Conservation (phyloP, 768 basidiomycete genomes). For the Lactifluus rugatus region DNA sequence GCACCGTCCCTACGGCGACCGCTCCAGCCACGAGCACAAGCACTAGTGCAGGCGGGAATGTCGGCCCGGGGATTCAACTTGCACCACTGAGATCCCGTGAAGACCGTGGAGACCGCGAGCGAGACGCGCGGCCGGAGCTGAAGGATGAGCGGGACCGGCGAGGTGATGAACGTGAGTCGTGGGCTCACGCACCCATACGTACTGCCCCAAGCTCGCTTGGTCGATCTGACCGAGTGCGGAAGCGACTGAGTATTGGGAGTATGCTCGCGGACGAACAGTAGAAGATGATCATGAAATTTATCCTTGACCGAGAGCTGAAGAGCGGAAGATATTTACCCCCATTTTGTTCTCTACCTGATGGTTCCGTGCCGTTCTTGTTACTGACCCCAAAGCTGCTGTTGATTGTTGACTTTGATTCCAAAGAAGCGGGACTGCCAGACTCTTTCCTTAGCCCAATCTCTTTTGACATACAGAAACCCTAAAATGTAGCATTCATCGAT, state of each 20-base stretch:
- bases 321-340: neutral
- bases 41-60: neutral
- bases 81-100: conserved; percentile 10
- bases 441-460: neutral
- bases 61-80: conserved; percentile 11
- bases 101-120: conserved; percentile 4
- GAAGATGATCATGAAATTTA: neutral
- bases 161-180: conserved; percentile 8
- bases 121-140: conserved; percentile 4
- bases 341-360: neutral
- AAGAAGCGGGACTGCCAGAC: neutral
- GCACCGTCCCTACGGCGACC: neutral
- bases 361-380: neutral
- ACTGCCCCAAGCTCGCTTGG: neutral
- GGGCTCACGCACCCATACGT: neutral
- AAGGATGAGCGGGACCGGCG: conserved; percentile 15
- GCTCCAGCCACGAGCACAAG: neutral
- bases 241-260: conserved; percentile 14
- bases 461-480: neutral
- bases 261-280: conserved; percentile 6
- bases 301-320: neutral
- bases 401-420: neutral
- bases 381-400: neutral
- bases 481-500: conserved; percentile 12
- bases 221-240: conserved; percentile 2